phyloP scores from a whole-genome alignment of 202 grass and related monocot genomes.

The Cymbopogon flexuosus region DNA sequence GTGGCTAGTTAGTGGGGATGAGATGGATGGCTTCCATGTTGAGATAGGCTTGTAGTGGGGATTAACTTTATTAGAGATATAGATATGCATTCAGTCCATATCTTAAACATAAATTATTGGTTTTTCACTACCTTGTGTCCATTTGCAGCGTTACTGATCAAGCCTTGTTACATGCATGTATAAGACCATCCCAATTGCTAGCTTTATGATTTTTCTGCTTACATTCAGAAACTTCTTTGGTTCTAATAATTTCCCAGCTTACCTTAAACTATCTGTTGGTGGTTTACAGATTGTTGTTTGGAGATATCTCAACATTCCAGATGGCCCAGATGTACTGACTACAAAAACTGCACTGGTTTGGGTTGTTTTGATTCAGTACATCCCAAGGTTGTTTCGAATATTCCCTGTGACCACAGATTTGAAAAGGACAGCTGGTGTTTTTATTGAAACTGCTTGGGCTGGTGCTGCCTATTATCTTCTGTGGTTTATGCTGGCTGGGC shows the following conservation, averaged over 20 bases:
- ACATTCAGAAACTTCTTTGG: background rate
- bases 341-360: constrained; percentile 67
- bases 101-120: background rate
- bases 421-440: constrained; percentile 82
- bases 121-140: background rate
- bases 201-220: background rate
- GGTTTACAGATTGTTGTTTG: constrained; percentile 71
- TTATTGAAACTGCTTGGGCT: constrained; percentile 90
- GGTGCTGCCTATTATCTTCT: constrained; percentile 93
- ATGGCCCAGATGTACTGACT: constrained; percentile 41
- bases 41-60: too few relatives aligned
- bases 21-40: too few relatives aligned
- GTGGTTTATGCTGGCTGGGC: constrained; percentile 94
- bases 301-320: constrained; percentile 57
- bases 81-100: background rate
- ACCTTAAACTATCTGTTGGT: constrained; percentile 23
- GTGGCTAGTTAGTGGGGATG: too few relatives aligned
- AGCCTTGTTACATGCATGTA: background rate
- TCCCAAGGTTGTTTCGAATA: constrained; percentile 68
- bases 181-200: background rate
- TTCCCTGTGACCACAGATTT: constrained; percentile 68
- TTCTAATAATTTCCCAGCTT: constrained; percentile 12
- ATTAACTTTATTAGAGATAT: too few relatives aligned
- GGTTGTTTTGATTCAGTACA: constrained; percentile 71
- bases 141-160: background rate